Evolutionary conservation across 805 yeast species (phyloP).

Genomic region (Schwanniomyces polymorphus): DNA sequence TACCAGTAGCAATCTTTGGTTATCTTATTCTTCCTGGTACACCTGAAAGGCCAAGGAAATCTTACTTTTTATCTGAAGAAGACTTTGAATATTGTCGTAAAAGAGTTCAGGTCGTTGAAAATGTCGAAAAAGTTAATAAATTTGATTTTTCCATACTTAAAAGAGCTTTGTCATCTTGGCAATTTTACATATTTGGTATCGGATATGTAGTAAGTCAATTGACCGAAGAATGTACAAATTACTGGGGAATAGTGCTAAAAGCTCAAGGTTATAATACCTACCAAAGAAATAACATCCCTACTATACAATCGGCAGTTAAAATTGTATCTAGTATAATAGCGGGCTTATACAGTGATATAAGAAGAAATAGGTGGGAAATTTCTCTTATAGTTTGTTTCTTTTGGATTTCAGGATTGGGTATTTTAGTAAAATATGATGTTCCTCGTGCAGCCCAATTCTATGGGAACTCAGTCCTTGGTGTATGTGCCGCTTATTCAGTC

Average conservation of each 20-base stretch:
- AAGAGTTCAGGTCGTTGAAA: neutral
- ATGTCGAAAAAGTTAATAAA: conserved; percentile 1
- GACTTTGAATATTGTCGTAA: conserved; percentile 38
- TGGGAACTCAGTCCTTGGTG: conserved; percentile 5
- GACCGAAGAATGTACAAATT: conserved; percentile 46
- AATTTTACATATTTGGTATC: conserved; percentile 48
- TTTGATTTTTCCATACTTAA: conserved; percentile 1
- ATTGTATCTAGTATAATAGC: conserved; percentile 1
- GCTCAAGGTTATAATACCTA: conserved; percentile 2
- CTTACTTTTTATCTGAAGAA: conserved; percentile 37
- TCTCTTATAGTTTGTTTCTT: neutral
- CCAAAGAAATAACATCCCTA: conserved; percentile 5
- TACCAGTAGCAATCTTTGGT: conserved; percentile 53
- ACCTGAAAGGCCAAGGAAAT: conserved; percentile 47
- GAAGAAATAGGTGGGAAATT: conserved; percentile 5
- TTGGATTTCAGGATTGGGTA: conserved; percentile 2
- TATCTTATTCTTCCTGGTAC: conserved; percentile 30
- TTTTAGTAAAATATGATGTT: conserved; percentile 4
- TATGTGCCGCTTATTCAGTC: conserved; percentile 2
- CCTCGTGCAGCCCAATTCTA: conserved; percentile 1
- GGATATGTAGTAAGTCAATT: conserved; percentile 57
- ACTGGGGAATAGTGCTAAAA: conserved; percentile 23
- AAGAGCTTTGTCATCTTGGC: conserved; percentile 15
- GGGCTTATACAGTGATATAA: conserved; percentile 1
- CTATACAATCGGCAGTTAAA: conserved; percentile 3